A percentile compares a stretch with the other conserved stretches of the same genome.
Conservation (phyloP, 108 stramenopile species). For the Nitzschia sp. region DNA sequence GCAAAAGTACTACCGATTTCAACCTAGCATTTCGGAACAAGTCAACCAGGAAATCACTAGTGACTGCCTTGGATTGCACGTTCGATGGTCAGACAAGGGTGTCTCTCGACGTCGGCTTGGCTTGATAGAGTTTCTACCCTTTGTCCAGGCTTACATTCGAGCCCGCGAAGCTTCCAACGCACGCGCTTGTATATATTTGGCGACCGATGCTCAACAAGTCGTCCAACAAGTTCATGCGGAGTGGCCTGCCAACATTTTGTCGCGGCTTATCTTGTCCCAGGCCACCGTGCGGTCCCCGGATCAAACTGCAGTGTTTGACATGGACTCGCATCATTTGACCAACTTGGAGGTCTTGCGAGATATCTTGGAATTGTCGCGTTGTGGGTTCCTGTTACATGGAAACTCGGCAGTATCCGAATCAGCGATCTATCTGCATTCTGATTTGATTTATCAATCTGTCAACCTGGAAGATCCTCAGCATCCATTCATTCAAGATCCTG, state of each 20-base stretch:
- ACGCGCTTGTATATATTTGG: conserved; percentile 31
- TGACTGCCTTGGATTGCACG: conserved; percentile 28
- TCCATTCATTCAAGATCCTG: neutral
- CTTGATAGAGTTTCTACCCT: conserved; percentile 22
- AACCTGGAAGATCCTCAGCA: conserved; percentile 39
- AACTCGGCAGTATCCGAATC: conserved; percentile 35
- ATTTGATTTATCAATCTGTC: conserved; percentile 20
- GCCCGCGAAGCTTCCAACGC: neutral
- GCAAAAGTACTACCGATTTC: conserved; percentile 22
- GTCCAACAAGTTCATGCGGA: conserved; percentile 13
- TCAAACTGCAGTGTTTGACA: conserved; percentile 25
- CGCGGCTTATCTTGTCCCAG: neutral
- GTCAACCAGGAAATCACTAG: neutral
- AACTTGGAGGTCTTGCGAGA: conserved; percentile 44
- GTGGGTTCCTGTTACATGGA: conserved; percentile 43
- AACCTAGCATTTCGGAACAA: conserved; percentile 6
- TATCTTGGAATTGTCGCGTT: conserved; percentile 31
- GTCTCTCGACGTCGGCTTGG: conserved; percentile 3
- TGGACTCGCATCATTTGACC: conserved; percentile 32
- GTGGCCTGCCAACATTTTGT: conserved; percentile 29
- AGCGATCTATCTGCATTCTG: conserved; percentile 31
- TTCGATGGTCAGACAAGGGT: conserved; percentile 51
- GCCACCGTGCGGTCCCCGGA: conserved; percentile 20
- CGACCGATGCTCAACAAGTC: conserved; percentile 39
- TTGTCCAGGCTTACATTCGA: conserved; percentile 19